Evolutionary conservation across 139 green algal genomes (phyloP), one percentile per base, ranked within the genome.

Genomic region (Desmodesmus armatus): DNA sequence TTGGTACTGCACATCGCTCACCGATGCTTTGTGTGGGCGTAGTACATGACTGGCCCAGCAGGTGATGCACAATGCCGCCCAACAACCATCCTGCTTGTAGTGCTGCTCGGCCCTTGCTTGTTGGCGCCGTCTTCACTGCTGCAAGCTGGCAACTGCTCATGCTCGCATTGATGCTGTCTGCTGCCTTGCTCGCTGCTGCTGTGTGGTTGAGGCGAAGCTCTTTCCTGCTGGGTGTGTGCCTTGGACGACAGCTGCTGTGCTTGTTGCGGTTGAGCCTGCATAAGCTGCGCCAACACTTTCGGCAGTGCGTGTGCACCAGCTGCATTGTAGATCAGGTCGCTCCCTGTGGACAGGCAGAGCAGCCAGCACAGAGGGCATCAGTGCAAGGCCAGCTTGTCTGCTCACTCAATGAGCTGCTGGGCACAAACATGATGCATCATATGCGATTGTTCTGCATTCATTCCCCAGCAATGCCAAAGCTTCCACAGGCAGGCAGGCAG

Each of bases 11-110:
- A n/a, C n/a, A n/a, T n/a, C n/a, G n/a, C n/a, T n/a, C n/a, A n/a
- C 11, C 73, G 41, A 33, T 71, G 55, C 76, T 82, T 82, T n/a
- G 76, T 82, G 47, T 82, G 76, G 17, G 76, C 76, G 7, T 82
- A 82, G 47, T 82, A 82, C 40, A 82, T 70, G n/a, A 79, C 44
- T 27, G 72, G 63, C 35, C n/a, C 44, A 55, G 70, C 70, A 58
- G 70, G 5, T 78, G 70, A 39, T 55, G 70, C 69, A 35, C 25
- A 27, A 35, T 77, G 69, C 41, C 25, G 21, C 35, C 40, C 21
- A n/a, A n/a, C n/a, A n/a, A n/a, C n/a, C n/a, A n/a, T n/a, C n/a
- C 35, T 77, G 69, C 69, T 55, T 23, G 37, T 62, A 43, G 27
- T 53, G 72, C 44, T 66, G 72, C n/a, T 47, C 7, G 25, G 15